Evolutionary conservation across 345 rosid genomes (phyloP).

Genomic region (Turnera subulata): DNA sequence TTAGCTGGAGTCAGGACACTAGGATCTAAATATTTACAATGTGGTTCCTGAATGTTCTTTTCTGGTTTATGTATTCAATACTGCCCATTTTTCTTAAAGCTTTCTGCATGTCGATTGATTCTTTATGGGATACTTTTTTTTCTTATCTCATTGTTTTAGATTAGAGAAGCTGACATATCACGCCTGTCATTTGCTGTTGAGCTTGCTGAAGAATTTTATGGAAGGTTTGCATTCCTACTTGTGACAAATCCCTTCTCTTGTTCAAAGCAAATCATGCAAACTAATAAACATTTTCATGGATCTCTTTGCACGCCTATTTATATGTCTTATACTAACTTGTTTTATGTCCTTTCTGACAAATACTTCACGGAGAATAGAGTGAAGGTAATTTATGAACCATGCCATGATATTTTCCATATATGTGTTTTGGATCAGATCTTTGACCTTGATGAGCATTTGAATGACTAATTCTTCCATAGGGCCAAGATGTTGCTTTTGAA

Average conservation of each 20-base stretch:
- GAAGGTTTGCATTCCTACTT: conserved; percentile 54
- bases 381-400: conserved; percentile 57
- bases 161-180: conserved; percentile 98
- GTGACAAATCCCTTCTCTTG: no score
- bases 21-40: neutral
- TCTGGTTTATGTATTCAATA: conserved; percentile 2
- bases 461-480: conserved; percentile 44
- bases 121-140: conserved; percentile 6
- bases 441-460: conserved; percentile 14
- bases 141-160: conserved; percentile 42
- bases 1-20: no score
- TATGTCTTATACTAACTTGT: conserved; percentile 37
- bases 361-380: conserved; percentile 56
- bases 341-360: conserved; percentile 33
- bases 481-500: conserved; percentile 95
- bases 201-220: conserved; percentile 99
- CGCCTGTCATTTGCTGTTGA: conserved; percentile 98
- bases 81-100: conserved; percentile 5
- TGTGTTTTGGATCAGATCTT: neutral
- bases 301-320: conserved; percentile 2
- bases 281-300: neutral
- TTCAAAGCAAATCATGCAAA: no score
- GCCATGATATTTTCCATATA: neutral
- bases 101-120: conserved; percentile 5
- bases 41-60: neutral